These are phyloP conservation scores for Penicillium canescens DNA, from an alignment of 495 filamentous ascomycete genomes.

Conservation along the genomic window DNA sequence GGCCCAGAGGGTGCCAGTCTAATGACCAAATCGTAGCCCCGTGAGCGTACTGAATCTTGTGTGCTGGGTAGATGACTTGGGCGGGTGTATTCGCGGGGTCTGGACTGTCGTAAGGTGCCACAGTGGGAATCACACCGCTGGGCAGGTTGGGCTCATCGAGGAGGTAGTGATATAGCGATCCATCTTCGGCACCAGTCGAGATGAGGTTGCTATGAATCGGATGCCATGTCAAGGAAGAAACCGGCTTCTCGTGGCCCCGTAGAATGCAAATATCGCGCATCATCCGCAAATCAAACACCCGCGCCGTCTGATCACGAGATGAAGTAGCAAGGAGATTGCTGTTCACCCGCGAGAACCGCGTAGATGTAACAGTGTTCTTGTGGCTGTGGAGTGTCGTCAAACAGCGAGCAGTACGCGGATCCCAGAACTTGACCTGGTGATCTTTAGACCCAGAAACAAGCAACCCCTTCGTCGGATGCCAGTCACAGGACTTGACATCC, in stretches of 20 bases:
- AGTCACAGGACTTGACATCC: constrained; percentile 95
- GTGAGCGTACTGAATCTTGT: constrained; percentile 81
- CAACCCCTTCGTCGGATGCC: constrained; percentile 94
- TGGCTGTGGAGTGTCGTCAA: constrained; percentile 95
- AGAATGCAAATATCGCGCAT: constrained; percentile 96
- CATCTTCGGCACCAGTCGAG: constrained; percentile 88
- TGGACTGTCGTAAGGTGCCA: constrained; percentile 80
- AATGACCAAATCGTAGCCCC: constrained; percentile 95
- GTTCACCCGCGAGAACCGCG: constrained; percentile 78
- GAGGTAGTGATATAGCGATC: constrained; percentile 86
- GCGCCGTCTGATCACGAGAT: constrained; percentile 85
- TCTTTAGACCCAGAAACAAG: constrained; percentile 97
- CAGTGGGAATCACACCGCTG: constrained; percentile 58
- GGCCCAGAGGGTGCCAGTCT: constrained; percentile 95
- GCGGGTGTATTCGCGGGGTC: constrained; percentile 76
- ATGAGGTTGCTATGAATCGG: constrained; percentile 84
- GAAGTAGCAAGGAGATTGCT: constrained; percentile 86
- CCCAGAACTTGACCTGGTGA: constrained; percentile 96
- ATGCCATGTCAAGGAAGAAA: constrained; percentile 92
- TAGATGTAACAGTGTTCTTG: constrained; percentile 92
- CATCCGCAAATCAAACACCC: constrained; percentile 93
- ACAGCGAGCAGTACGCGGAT: constrained; percentile 84
- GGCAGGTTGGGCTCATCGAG: constrained; percentile 89
- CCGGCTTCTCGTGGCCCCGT: constrained; percentile 90
- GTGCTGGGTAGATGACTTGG: constrained; percentile 86